These are phyloP conservation scores for Dothideomycetes sp. DNA, from an alignment of 2,329 filamentous ascomycete species.

Conservation along the genomic window DNA sequence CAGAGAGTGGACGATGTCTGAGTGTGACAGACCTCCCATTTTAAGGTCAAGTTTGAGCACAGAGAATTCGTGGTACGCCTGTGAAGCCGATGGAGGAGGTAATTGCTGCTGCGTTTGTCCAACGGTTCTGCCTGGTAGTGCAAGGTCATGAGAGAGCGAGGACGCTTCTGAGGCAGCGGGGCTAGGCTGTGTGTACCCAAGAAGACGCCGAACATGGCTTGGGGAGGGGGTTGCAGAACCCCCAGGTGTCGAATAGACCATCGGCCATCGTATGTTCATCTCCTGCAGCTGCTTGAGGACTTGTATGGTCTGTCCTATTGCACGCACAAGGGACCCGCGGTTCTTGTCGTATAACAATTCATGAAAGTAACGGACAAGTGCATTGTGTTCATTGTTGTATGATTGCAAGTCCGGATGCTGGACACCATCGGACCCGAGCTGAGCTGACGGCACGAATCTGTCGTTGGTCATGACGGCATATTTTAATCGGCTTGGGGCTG, in stretches of 20 bases:
- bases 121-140: constrained; percentile 50
- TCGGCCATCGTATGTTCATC: constrained; percentile 86
- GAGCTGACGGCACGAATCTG: too few species aligned
- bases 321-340: constrained; percentile 71
- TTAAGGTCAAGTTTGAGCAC: constrained; percentile 91
- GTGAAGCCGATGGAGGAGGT: constrained; percentile 68
- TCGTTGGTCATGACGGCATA: too few species aligned
- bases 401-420: too few species aligned
- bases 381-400: constrained; percentile 53
- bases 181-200: too few species aligned
- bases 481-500: too few species aligned
- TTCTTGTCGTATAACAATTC: constrained; percentile 95
- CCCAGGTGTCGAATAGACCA: constrained; percentile 83
- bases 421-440: too few species aligned
- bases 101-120: constrained; percentile 58
- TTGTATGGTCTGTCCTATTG: constrained; percentile 79
- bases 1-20: constrained; percentile 85
- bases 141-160: too few species aligned
- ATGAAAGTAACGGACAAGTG: constrained; percentile 72
- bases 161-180: too few species aligned
- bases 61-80: constrained; percentile 92
- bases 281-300: constrained; percentile 72
- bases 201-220: too few species aligned
- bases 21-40: constrained; percentile 72
- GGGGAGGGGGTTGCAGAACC: constrained; percentile 39